Base-by-base conservation (phyloP, 257 asterid species). In the Coffea eugenioides region DNA sequence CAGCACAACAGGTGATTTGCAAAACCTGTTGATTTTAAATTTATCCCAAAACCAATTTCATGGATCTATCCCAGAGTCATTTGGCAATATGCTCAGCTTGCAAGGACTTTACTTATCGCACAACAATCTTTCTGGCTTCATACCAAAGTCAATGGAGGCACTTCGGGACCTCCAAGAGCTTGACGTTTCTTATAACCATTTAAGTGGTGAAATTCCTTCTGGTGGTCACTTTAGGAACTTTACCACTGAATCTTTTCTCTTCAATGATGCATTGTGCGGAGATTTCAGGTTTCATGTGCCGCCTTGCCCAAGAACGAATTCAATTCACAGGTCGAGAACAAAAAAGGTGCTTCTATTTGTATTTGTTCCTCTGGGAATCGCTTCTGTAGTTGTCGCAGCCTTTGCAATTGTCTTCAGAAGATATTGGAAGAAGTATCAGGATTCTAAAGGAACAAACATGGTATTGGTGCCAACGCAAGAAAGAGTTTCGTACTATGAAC, bases 231-330 rank as follows among this genome's bases (percentile, higher is more conserved):
- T 80, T 13, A 8, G 0, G 23, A 74, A 54, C 59, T 18, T 74
- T 13, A 52, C 56, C 0, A 16, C 43, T 62, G 54, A 41, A 18
- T 80, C 79, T 16, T 80, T 80, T 23, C 14, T 15, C 0, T 67
- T 20, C 23, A 80, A 80, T 75, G 76, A 74, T 7, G 83, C 80
- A 16, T 25, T 74, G 25, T 80, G 83, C 39, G 76, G 80, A 52
- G 36, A 68, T 46, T 13, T 52, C 9, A 57, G 62, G 21, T 74
- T 51, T 54, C 43, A 62, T 5, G 83, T 80, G 20, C 49, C 80
- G 25, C 52, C 43, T 51, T 80, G 83, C 59, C 46, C 4, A 8
- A 14, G 8, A 7, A 54, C 0, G 6, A 4, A 27, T 56, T 6
- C 66, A 34, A 1, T 18, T 0, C 41, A 39, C 3, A n/a, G 1